Conservation (phyloP, 2,329 filamentous ascomycete genomes). For the Colletotrichum theobromicola region DNA sequence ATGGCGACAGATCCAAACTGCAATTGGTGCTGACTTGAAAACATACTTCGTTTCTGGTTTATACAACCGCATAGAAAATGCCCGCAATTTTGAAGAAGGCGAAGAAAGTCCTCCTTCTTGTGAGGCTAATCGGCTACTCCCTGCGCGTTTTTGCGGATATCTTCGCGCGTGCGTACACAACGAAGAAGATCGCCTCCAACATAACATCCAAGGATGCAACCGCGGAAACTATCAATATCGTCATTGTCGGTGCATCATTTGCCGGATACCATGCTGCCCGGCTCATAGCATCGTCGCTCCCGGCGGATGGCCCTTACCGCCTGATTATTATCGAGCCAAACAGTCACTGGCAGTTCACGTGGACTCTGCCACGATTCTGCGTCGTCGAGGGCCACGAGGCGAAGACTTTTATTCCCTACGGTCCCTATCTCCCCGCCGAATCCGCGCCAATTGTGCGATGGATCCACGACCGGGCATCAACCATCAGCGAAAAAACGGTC, state of each 20-base stretch:
- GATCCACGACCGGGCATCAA: conserved; percentile 46
- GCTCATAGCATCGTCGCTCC: conserved; percentile 53
- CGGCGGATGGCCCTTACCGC: conserved; percentile 49
- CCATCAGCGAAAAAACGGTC: conserved; percentile 42
- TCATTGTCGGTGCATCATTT: conserved; percentile 64
- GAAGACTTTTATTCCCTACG: conserved; percentile 66
- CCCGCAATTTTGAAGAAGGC: conserved; percentile 25
- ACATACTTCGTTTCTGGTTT: not conserved
- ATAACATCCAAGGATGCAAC: conserved; percentile 10
- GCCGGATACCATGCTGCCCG: conserved; percentile 56
- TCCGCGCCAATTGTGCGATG: conserved; percentile 40
- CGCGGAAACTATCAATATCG: conserved; percentile 46
- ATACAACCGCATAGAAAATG: not conserved
- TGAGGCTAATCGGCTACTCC: conserved; percentile 31
- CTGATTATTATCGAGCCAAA: conserved; percentile 65
- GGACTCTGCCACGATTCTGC: conserved; percentile 63
- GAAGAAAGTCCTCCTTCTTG: conserved; percentile 33
- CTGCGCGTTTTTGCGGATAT: conserved; percentile 18
- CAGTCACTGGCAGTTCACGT: conserved; percentile 66
- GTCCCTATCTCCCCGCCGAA: conserved; percentile 39
- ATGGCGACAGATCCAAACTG: not conserved
- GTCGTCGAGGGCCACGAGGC: conserved; percentile 61
- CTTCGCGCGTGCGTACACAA: conserved; percentile 13
- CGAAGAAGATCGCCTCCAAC: conserved; percentile 14
- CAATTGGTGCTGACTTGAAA: not conserved